phyloP scores from a whole-genome alignment of 2,329 filamentous ascomycete genomes.

The Paraphaeosphaeria minitans region DNA sequence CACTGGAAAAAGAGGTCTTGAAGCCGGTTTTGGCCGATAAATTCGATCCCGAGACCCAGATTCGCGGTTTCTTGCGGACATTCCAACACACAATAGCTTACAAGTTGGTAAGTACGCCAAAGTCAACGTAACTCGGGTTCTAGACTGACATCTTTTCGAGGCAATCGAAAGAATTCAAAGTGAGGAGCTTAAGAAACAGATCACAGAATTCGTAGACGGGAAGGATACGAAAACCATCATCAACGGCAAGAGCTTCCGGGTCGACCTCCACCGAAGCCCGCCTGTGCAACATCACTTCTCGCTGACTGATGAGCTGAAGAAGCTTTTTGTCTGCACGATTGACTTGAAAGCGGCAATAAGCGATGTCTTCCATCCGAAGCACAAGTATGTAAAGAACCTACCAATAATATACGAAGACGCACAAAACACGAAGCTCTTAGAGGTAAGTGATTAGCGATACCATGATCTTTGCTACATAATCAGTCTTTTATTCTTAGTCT shows the following conservation, averaged over 20 bases:
- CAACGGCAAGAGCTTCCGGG: slow-evolving; percentile 27
- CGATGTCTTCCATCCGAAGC: too few relatives aligned
- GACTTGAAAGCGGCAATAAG: too few relatives aligned
- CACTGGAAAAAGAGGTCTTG: too few relatives aligned
- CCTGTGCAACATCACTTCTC: slow-evolving; percentile 41
- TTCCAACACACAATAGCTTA: slow-evolving; percentile 38
- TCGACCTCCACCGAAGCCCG: slow-evolving; percentile 34
- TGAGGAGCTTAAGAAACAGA: slow-evolving; percentile 27
- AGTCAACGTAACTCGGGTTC: slow-evolving; percentile 7
- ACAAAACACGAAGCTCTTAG: too few relatives aligned
- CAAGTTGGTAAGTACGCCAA: slow-evolving; percentile 10
- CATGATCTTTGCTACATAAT: too few relatives aligned
- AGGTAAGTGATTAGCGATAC: too few relatives aligned
- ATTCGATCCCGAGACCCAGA: slow-evolving; percentile 38
- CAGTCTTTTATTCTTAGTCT: too few relatives aligned
- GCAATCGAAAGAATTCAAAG: slow-evolving; percentile 27
- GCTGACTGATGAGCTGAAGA: slow-evolving; percentile 22
- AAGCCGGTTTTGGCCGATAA: slow-evolving; percentile 31
- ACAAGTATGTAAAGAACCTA: too few relatives aligned
- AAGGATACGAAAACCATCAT: slow-evolving; percentile 28
- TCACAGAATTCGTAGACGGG: slow-evolving; percentile 39
- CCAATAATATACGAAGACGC: too few relatives aligned
- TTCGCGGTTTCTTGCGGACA: slow-evolving; percentile 38
- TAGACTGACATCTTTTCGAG: slow-evolving; percentile 14
- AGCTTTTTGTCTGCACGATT: slow-evolving; percentile 14